Conservation (phyloP, 164 flowering plant genomes). For the Macadamia integrifolia region DNA sequence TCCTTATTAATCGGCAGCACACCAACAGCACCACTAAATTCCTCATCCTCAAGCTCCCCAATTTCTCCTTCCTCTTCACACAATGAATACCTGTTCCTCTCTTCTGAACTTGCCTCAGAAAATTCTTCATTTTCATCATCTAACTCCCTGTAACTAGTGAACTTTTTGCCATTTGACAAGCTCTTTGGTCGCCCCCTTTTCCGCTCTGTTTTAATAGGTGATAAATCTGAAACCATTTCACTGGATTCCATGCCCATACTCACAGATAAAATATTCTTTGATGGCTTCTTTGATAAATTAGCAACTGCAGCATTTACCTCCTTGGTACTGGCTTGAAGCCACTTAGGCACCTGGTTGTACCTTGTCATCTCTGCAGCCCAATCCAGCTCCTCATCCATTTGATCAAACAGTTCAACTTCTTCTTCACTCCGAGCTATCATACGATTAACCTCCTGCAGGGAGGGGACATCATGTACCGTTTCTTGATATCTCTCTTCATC, state of each 20-base stretch:
- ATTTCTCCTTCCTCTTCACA: constrained; percentile 85
- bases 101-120: constrained; percentile 87
- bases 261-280: constrained; percentile 35
- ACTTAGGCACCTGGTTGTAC: constrained; percentile 85
- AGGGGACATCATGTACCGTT: constrained; percentile 91
- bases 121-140: constrained; percentile 81
- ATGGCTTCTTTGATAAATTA: constrained; percentile 70
- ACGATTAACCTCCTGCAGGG: constrained; percentile 90
- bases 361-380: constrained; percentile 84
- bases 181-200: constrained; percentile 76
- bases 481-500: constrained; percentile 98
- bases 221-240: constrained; percentile 41
- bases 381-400: constrained; percentile 94
- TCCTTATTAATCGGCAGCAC: constrained; percentile 31
- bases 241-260: constrained; percentile 35
- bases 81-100: constrained; percentile 51
- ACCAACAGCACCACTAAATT: constrained; percentile 49
- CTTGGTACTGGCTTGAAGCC: constrained; percentile 78
- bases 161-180: constrained; percentile 31
- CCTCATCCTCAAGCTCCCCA: constrained; percentile 85
- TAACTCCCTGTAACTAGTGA: constrained; percentile 65
- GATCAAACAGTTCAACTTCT: constrained; percentile 92
- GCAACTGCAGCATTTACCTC: constrained; percentile 78
- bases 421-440: constrained; percentile 97
- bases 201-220: constrained; percentile 45